Percentiles rank a stretch among this genome's conserved stretches.
These are phyloP conservation scores for Rhazya stricta DNA, from an alignment of 257 asterid genomes.

Conservation along the genomic window DNA sequence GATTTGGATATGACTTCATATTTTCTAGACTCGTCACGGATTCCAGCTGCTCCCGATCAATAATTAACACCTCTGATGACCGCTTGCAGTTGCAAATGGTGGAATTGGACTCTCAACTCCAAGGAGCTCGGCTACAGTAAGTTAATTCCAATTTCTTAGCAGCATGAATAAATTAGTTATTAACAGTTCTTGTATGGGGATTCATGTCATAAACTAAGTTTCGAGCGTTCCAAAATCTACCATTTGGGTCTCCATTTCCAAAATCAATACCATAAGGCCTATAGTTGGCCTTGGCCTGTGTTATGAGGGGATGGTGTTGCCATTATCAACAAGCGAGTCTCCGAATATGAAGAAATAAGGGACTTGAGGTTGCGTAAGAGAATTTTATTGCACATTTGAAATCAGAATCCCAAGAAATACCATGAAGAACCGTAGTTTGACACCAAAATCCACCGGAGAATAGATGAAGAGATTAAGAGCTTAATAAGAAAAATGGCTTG, in stretches of 20 bases:
- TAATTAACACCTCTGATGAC: slow-evolving; percentile 45
- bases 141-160: neutral
- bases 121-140: slow-evolving; percentile 26
- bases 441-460: neutral
- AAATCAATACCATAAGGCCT: slow-evolving; percentile 29
- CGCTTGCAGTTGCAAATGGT: slow-evolving; percentile 35
- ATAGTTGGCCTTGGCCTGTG: slow-evolving; percentile 18
- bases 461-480: no score
- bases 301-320: slow-evolving; percentile 29
- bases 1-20: slow-evolving; percentile 23
- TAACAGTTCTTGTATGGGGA: no score
- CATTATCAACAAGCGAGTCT: slow-evolving; percentile 38
- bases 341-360: slow-evolving; percentile 45
- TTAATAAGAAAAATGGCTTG: neutral
- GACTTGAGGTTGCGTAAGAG: slow-evolving; percentile 11
- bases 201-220: neutral
- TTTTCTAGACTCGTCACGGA: slow-evolving; percentile 32
- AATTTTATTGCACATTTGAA: neutral
- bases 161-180: no score
- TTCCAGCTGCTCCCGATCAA: slow-evolving; percentile 48
- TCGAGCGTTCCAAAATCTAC: slow-evolving; percentile 19
- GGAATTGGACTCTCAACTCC: slow-evolving; percentile 35
- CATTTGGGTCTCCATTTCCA: slow-evolving; percentile 4
- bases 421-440: no score
- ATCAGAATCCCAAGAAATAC: no score